phyloP scores from a whole-genome alignment of 2,329 filamentous ascomycete genomes.

The Zasmidium cellare region DNA sequence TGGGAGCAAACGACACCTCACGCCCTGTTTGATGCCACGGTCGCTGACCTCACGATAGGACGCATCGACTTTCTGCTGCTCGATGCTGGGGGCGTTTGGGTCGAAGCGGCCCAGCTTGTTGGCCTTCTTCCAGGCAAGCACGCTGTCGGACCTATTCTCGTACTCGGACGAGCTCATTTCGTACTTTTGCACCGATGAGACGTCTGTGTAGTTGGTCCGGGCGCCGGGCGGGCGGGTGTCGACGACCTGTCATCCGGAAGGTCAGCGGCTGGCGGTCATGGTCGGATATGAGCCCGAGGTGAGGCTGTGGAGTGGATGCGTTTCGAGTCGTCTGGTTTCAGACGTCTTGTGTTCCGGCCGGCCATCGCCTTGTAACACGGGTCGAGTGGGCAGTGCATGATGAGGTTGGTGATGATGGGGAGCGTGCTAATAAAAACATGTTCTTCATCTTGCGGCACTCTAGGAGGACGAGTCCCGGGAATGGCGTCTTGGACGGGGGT shows the following conservation, averaged over 20 bases:
- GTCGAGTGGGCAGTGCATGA: background rate
- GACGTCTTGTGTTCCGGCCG: background rate
- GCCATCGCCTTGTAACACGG: background rate
- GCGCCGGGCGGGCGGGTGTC: slow-evolving; percentile 76
- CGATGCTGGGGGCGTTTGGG: slow-evolving; percentile 72
- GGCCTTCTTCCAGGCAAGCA: slow-evolving; percentile 93
- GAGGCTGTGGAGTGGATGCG: background rate
- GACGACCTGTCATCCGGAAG: slow-evolving; percentile 58
- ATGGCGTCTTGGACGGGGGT: slow-evolving; percentile 4
- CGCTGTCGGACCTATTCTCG: slow-evolving; percentile 80
- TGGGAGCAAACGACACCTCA: slow-evolving; percentile 50
- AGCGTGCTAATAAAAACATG: background rate
- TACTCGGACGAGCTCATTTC: slow-evolving; percentile 84
- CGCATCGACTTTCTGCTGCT: slow-evolving; percentile 70
- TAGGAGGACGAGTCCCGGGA: background rate
- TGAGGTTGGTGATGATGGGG: background rate
- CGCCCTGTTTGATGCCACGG: slow-evolving; percentile 52
- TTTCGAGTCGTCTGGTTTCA: slow-evolving; percentile 3
- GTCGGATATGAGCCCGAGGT: background rate
- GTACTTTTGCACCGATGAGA: slow-evolving; percentile 83
- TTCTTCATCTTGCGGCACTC: background rate
- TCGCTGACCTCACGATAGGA: slow-evolving; percentile 68
- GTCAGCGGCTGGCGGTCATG: slow-evolving; percentile 10
- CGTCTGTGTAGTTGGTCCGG: slow-evolving; percentile 78
- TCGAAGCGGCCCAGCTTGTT: slow-evolving; percentile 96